Evolutionary conservation across 1,139 yeast genomes (phyloP), one percentile per base, ranked within the genome.

Genomic region (Citeromyces siamensis): DNA sequence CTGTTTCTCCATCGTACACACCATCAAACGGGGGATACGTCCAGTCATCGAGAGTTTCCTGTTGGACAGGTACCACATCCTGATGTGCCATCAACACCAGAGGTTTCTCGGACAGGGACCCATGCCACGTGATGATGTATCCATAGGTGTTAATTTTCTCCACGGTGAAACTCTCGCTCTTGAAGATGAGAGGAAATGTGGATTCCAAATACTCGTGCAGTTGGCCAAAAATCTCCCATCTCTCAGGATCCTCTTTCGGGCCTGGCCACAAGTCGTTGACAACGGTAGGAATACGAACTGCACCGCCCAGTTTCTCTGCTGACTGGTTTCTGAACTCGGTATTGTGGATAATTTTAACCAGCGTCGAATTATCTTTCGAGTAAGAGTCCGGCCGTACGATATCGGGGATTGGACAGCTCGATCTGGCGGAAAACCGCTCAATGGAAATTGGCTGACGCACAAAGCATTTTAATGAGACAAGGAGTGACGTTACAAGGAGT

Each of bases 61-160:
- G 53, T 47, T 75, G 76, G n/a, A 82, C 81, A 0, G 94, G 94
- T 10, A 84, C 94, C 4, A 79, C 83, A 51, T 83, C 94, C 52
- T 76, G 84, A 53, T 84, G 95, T 3, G 90, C 86, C 56, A 77
- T 68, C 33, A 82, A 59, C 53, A 83, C 51, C n/a, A 77, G 46
- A 4, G 94, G 94, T 51, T 78, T 75, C 47, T 77, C 59, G n/a
- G 36, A 23, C 4, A 53, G 33, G 41, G 70, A 50, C 17, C 94
- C 94, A 44, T 38, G 27, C 37, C 48, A 46, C 19, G 46, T 43
- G 32, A 48, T 44, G 6, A 51, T 43, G 20, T 50, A 42, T 39
- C 74, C 75, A 42, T 64, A 65, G 12, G 66, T 59, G 44, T 68
- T 67, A 32, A 68, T 64, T 21, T 55, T 60, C 16, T 53, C 53